Evolutionary conservation across 1,139 yeast genomes (phyloP).

Genomic region (Debaryomycetaceae sp.): DNA sequence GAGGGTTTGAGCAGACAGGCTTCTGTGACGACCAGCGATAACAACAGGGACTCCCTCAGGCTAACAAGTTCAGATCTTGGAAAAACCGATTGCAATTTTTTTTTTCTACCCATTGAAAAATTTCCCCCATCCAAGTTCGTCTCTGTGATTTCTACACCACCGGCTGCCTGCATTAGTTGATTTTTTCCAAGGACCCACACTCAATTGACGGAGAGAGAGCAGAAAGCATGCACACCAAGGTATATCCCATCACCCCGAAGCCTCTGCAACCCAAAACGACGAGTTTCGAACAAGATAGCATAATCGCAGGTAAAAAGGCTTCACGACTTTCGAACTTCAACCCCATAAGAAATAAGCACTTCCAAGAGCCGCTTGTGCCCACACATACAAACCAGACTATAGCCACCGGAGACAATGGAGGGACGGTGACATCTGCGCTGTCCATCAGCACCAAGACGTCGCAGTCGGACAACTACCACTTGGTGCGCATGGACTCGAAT

Average conservation of each 20-base stretch:
- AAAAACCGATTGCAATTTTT: neutral
- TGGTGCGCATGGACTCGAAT: constrained; percentile 44
- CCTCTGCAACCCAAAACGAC: constrained; percentile 4
- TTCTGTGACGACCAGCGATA: neutral
- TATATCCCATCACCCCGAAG: neutral
- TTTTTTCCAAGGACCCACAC: neutral
- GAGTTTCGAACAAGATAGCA: constrained; percentile 5
- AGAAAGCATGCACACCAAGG: neutral
- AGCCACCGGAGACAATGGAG: neutral
- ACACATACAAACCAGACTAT: neutral
- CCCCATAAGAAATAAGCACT: constrained; percentile 11
- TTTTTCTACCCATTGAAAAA: neutral
- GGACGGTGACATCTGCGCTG: neutral
- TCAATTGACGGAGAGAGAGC: neutral
- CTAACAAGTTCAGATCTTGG: neutral
- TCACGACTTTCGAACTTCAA: constrained; percentile 15
- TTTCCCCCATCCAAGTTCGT: too few species aligned
- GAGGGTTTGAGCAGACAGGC: too few species aligned
- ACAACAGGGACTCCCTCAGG: constrained; percentile 1
- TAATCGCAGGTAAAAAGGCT: constrained; percentile 7
- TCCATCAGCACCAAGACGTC: neutral
- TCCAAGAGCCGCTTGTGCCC: neutral
- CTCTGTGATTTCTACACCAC: too few species aligned
- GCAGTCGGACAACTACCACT: constrained; percentile 19
- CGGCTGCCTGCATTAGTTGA: too few species aligned